Conservation (phyloP, 2,329 filamentous ascomycete species). For the Tolypocladium inflatum region DNA sequence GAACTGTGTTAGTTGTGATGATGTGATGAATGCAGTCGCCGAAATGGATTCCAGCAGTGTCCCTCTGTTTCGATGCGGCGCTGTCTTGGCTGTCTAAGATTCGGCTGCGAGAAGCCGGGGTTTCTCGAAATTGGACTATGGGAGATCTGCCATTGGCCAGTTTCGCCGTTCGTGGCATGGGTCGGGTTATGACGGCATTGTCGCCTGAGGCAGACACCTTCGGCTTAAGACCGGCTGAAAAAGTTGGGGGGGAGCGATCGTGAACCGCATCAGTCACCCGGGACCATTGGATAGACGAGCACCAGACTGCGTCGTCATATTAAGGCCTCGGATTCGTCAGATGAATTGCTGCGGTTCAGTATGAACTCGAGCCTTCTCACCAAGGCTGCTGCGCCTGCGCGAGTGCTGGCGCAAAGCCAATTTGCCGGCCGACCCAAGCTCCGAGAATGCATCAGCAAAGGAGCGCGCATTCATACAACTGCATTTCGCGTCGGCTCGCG, state of each 20-base stretch:
- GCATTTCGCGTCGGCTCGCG: conserved; percentile 11
- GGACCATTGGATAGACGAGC: neutral
- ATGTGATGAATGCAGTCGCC: too few relatives aligned
- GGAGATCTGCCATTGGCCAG: conserved; percentile 1
- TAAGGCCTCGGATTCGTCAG: conserved; percentile 5
- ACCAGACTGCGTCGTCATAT: neutral
- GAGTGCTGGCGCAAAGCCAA: conserved; percentile 34
- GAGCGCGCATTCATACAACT: conserved; percentile 23
- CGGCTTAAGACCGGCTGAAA: conserved; percentile 19
- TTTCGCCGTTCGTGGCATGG: neutral
- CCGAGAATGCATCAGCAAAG: conserved; percentile 28
- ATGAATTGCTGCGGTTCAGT: conserved; percentile 19
- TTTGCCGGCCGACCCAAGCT: conserved; percentile 28
- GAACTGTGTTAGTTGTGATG: too few relatives aligned
- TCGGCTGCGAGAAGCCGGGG: neutral
- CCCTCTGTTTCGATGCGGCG: too few relatives aligned
- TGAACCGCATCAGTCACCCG: neutral
- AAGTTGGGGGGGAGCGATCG: conserved; percentile 5
- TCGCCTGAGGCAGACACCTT: conserved; percentile 15
- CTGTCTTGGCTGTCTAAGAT: too few relatives aligned
- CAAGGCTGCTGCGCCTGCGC: conserved; percentile 36
- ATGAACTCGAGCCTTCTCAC: conserved; percentile 40
- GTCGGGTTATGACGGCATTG: conserved; percentile 19
- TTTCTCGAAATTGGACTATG: neutral
- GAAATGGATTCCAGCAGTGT: too few relatives aligned